phyloP scores from a whole-genome alignment of 129 eudicot species.

The Sambucus nigra region DNA sequence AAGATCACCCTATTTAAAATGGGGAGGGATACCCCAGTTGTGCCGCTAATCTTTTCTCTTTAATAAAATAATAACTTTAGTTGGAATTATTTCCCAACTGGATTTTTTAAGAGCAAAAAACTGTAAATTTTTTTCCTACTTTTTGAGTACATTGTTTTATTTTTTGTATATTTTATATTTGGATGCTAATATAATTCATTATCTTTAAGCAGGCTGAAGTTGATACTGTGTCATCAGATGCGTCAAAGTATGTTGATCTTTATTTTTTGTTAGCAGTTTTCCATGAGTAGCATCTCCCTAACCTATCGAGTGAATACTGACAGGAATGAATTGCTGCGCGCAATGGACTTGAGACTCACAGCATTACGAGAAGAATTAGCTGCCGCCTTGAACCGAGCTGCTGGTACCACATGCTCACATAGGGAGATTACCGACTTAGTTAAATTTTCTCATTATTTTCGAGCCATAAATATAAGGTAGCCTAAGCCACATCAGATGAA shows the following conservation, averaged over 20 bases:
- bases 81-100: too few relatives aligned
- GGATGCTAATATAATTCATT: constrained; percentile 14
- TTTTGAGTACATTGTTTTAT: background rate
- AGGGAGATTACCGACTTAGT: constrained; percentile 40
- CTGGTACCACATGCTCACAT: constrained; percentile 39
- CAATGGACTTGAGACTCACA: constrained; percentile 75
- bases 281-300: constrained; percentile 8
- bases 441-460: constrained; percentile 62
- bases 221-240: constrained; percentile 43
- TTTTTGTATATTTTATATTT: background rate
- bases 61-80: too few relatives aligned
- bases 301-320: constrained; percentile 20
- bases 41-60: too few relatives aligned
- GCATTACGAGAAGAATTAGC: constrained; percentile 60
- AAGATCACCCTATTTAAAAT: too few relatives aligned
- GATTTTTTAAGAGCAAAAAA: too few relatives aligned
- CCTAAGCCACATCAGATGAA: background rate
- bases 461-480: constrained; percentile 59
- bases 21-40: too few relatives aligned
- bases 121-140: too few relatives aligned
- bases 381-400: constrained; percentile 42
- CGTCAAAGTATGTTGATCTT: constrained; percentile 58
- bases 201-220: constrained; percentile 48
- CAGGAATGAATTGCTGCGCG: constrained; percentile 84
- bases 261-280: constrained; percentile 5